These are phyloP conservation scores for Spergularia marina DNA, from an alignment of 148 eudicot genomes.

Conservation along the genomic window DNA sequence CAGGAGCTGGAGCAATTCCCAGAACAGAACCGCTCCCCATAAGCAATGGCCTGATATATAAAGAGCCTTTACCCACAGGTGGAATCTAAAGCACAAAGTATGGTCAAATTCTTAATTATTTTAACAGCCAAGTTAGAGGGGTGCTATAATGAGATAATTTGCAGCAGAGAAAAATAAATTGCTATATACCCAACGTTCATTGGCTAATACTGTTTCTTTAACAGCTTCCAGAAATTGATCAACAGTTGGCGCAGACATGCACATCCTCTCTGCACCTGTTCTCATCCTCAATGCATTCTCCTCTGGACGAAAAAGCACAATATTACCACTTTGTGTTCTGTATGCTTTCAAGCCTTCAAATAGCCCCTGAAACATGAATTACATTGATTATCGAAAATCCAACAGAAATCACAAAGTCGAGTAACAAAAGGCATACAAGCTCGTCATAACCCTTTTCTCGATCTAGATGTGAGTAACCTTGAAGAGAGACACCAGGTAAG, in stretches of 20 bases:
- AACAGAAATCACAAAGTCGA: neutral
- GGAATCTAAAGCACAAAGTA: conserved; percentile 60
- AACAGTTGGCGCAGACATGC: conserved; percentile 95
- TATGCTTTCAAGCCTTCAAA: conserved; percentile 97
- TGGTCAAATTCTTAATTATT: neutral
- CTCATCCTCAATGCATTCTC: conserved; percentile 83
- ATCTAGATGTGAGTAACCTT: neutral
- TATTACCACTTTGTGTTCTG: conserved; percentile 68
- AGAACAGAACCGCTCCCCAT: conserved; percentile 97
- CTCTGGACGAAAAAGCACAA: conserved; percentile 86
- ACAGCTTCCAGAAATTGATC: conserved; percentile 94
- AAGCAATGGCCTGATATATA: conserved; percentile 83
- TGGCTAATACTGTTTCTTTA: conserved; percentile 77
- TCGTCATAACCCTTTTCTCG: neutral
- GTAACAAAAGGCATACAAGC: neutral
- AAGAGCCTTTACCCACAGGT: conserved; percentile 87
- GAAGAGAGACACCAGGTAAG: neutral
- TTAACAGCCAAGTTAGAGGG: neutral
- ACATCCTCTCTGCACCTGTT: conserved; percentile 94
- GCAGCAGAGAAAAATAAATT: neutral
- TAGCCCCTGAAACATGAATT: conserved; percentile 55
- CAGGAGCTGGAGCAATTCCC: conserved; percentile 95
- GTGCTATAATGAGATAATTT: neutral
- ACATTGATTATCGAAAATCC: neutral
- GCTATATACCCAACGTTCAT: conserved; percentile 81